Evolutionary conservation across 2,329 filamentous ascomycete genomes (phyloP).

Genomic region (Colletotrichum sp.): DNA sequence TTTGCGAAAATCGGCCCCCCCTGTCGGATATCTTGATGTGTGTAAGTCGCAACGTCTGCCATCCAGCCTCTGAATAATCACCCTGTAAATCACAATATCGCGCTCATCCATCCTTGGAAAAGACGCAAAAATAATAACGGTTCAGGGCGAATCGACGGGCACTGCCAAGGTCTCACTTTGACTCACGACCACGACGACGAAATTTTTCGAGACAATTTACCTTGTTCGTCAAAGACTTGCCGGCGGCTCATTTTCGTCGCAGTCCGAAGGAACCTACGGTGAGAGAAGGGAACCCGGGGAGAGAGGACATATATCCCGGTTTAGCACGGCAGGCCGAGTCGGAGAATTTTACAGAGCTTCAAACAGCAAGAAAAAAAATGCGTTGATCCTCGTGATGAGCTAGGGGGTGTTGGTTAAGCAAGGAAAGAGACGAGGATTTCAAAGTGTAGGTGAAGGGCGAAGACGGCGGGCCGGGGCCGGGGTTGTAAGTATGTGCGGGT

Average conservation of each 20-base stretch:
- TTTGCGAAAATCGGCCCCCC: background rate
- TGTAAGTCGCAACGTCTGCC: background rate
- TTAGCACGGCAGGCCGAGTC: background rate
- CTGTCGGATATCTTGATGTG: background rate
- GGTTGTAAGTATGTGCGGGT: background rate
- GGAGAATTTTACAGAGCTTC: background rate
- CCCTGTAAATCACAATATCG: background rate
- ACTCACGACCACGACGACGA: conserved; percentile 7
- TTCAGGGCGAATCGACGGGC: background rate
- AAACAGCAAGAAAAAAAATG: background rate
- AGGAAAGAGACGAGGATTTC: background rate
- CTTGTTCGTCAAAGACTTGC: background rate
- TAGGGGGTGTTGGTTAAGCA: background rate
- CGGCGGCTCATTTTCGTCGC: background rate
- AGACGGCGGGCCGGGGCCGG: background rate
- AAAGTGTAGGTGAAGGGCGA: background rate
- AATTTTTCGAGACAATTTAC: too few relatives aligned
- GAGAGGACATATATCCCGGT: background rate
- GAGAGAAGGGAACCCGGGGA: background rate
- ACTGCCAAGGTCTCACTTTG: background rate
- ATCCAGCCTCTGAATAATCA: background rate
- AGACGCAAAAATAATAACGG: background rate
- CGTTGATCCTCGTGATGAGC: background rate
- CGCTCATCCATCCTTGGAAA: background rate
- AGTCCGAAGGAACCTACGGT: background rate